A percentile compares a stretch with the other conserved stretches of the same genome.
phyloP scores from a whole-genome alignment of 225 moss, liverwort and hornwort species.

The Antitrichia curtipendula region DNA sequence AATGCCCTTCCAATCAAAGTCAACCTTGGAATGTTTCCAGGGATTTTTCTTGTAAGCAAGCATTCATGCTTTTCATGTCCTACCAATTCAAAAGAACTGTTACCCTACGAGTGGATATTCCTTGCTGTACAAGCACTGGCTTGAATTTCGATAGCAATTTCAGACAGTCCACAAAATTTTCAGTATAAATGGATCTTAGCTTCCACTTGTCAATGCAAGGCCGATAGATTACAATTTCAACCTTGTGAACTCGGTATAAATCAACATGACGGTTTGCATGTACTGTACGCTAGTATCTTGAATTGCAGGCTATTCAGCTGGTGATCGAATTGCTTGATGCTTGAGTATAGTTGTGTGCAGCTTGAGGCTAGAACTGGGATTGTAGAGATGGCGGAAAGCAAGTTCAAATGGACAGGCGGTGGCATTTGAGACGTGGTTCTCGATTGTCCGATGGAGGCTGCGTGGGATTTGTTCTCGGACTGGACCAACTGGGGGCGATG shows the following conservation, averaged over 20 bases:
- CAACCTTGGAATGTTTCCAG: neutral
- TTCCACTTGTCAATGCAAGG: no score
- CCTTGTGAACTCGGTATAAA: no score
- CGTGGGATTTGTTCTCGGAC: neutral
- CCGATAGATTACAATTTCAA: no score
- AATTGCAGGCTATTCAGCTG: no score
- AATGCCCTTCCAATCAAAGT: neutral
- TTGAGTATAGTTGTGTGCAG: neutral
- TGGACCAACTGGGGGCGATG: neutral
- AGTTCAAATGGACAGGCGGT: neutral
- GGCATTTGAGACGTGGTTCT: neutral
- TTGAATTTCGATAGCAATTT: no score
- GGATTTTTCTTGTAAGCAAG: neutral
- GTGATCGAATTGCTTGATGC: no score
- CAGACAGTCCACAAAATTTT: no score
- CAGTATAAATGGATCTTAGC: no score
- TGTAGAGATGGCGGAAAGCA: neutral
- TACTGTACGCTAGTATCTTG: no score
- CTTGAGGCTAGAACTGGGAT: neutral
- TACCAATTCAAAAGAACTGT: neutral
- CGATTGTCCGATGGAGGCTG: neutral
- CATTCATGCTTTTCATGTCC: neutral
- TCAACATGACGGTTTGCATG: no score
- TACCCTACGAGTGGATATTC: neutral
- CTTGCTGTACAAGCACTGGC: neutral